These are phyloP conservation scores for Spencermartinsiella europaea DNA, from an alignment of 805 yeast genomes.

Conservation along the genomic window DNA sequence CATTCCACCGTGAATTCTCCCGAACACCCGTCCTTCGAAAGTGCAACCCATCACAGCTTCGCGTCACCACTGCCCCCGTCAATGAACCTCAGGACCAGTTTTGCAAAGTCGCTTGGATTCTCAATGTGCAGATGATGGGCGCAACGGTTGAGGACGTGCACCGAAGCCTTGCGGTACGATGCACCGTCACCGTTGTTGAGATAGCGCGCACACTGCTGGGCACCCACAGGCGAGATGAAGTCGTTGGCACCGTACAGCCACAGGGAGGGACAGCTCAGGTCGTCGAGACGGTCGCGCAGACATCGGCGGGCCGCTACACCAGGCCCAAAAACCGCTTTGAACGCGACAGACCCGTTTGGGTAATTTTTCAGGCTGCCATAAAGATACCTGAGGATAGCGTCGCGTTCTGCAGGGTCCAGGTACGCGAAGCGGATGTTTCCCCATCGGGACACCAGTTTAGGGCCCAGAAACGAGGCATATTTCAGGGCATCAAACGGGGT, in stretches of 20 bases:
- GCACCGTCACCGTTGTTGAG: background rate
- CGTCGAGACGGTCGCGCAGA: conserved; percentile 43
- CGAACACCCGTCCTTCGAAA: too few relatives aligned
- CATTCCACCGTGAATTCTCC: too few relatives aligned
- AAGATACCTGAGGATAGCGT: conserved; percentile 65
- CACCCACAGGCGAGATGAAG: conserved; percentile 22
- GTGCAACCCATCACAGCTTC: too few relatives aligned
- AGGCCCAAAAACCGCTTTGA: conserved; percentile 75
- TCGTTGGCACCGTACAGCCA: conserved; percentile 85
- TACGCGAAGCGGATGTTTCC: conserved; percentile 69
- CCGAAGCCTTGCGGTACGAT: background rate
- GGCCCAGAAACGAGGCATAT: conserved; percentile 70
- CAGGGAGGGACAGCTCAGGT: conserved; percentile 52
- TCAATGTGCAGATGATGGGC: background rate
- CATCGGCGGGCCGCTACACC: conserved; percentile 89
- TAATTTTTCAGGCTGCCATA: conserved; percentile 75
- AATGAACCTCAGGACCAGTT: background rate
- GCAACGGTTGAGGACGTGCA: background rate
- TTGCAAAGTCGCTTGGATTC: background rate
- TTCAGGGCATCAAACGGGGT: conserved; percentile 81
- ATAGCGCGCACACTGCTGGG: background rate
- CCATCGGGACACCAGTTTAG: conserved; percentile 86
- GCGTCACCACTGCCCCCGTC: background rate
- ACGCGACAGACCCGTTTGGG: conserved; percentile 90
- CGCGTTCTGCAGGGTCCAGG: conserved; percentile 40